A percentile compares a stretch with the other conserved stretches of the same genome.
Conservation (phyloP, 352 stramenopile genomes). For the Phytophthora podocarpi region DNA sequence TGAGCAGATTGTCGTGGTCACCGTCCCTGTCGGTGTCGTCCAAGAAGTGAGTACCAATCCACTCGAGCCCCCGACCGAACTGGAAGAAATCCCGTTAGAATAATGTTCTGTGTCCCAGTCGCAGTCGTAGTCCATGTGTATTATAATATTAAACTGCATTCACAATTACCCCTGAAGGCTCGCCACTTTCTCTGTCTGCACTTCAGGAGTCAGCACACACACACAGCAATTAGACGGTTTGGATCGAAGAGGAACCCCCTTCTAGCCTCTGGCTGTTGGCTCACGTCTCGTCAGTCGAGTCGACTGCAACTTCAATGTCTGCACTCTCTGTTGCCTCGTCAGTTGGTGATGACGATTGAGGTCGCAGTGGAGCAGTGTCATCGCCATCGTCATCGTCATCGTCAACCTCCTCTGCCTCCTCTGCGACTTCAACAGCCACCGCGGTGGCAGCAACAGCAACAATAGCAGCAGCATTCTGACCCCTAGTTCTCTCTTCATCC, state of each 20-base stretch:
- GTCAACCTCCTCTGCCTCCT: slow-evolving; percentile 1
- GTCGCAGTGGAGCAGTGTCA: slow-evolving; percentile 8
- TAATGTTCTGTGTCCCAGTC: not conserved
- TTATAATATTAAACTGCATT: slow-evolving; percentile 34
- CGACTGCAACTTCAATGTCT: slow-evolving; percentile 6
- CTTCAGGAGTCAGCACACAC: not conserved
- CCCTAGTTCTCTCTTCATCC: slow-evolving; percentile 23
- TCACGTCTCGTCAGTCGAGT: not conserved
- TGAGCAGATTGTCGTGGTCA: slow-evolving; percentile 22
- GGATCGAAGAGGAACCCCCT: slow-evolving; percentile 15
- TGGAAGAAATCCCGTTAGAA: slow-evolving; percentile 25
- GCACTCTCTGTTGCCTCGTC: not conserved
- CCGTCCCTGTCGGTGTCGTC: slow-evolving; percentile 16
- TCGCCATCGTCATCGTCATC: slow-evolving; percentile 7
- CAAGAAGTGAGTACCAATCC: slow-evolving; percentile 17
- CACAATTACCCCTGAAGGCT: not conserved
- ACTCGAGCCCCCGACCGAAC: not conserved
- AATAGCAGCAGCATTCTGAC: not conserved
- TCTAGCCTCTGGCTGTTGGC: not conserved
- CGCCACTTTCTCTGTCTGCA: not conserved
- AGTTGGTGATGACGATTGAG: slow-evolving; percentile 7
- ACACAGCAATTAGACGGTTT: slow-evolving; percentile 24
- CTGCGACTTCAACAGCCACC: slow-evolving; percentile 18
- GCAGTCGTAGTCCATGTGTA: slow-evolving; percentile 7
- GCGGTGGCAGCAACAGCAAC: not conserved